Evolutionary conservation across 2,329 filamentous ascomycete genomes (phyloP), one percentile per base, ranked within the genome.

Genomic region (Fusarium veterinarium): DNA sequence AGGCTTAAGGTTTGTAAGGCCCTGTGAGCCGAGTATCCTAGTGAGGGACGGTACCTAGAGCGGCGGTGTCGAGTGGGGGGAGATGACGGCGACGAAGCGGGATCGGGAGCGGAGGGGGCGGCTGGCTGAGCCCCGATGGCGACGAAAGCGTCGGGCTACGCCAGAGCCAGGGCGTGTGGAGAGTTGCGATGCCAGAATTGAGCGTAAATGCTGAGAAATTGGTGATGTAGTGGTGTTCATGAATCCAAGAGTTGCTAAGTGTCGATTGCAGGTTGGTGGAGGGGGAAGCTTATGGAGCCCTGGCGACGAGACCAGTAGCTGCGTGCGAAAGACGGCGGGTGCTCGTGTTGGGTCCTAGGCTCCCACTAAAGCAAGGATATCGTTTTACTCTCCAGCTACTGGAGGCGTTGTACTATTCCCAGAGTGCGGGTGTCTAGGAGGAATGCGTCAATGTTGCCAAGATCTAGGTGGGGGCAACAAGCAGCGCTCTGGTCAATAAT

Each of bases 161-260:
- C 69, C 72, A 70, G 72, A 67, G 71, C 69, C 58, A 55, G 61
- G 42, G 46, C 60, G 59, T 23, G 61, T 48, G 60, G 66, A 59
- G 16, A 46, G 56, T 69, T 64, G 60, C 51, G 59, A 73, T 68
- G 64, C 73, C 64, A 71, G 64, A 73, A 60, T 59, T 46, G 64
- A 31, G 60, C 49, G 45, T 31, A 56, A 69, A 72, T 58, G 65
- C 62, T 46, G 71, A 67, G 35, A 55, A 73, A 60, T 59, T 64
- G 67, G 67, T 52, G 71, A 76, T 62, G 69, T 75, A 65, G 69
- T 73, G 67, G 65, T 68, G 59, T 62, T 76, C 75, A 77, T 77
- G 75, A 76, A 75, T 69, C 57, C 67, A 57, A 48, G 37, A 61
- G 59, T 64, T 33, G 62, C 60, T 64, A 70, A 62, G 61, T 48